Evolutionary conservation across 768 basidiomycete genomes (phyloP), one percentile per base, ranked within the genome.

Genomic region (Astraeus odoratus): DNA sequence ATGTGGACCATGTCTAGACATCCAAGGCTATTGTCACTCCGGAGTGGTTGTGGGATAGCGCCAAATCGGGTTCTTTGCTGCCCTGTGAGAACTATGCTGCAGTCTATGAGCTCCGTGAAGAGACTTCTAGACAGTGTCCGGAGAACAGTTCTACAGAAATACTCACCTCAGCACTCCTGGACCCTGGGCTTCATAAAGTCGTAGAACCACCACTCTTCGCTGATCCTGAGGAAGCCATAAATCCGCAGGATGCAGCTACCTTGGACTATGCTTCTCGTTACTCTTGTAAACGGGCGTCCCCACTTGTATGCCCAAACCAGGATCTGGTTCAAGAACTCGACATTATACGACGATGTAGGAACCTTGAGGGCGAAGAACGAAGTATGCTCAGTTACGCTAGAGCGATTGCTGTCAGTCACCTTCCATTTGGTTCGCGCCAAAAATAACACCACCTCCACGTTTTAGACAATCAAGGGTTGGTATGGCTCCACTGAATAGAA

Each of bases 351-450:
- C 72, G 67, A 27, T 67, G 72, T 20, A 71, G 88, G 36, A 69
- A 76, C 37, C 64, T 87, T 1, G 88, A 91, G 56, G 80, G 83
- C 10, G 74, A 85, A 41, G 69, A 73, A 18, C 67, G 77, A 23
- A 86, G 83, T 53, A 78, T 81, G 31, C 63, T 91, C 39, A 80
- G 79, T 49, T 92, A 91, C 51, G 71, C 79, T 26, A 72, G 86
- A 39, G 80, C 83, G 2, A 80, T 88, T 51, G 72, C 80, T n/a
- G 83, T 83, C 57, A 51, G 79, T 63, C 23, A 44, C 29, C 19
- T 34, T 37, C 42, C 25, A 25, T 37, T 12, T 24, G 7, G 8
- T 40, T 22, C 40, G 6, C 20, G 15, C 9, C 45, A 25, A 46
- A 52, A 18, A 23, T 39, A 31, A 15, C 4, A 20, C 52, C 1